A percentile compares a stretch with the other conserved stretches of the same genome.
phyloP scores from a whole-genome alignment of 2,329 filamentous ascomycete genomes.

The Talaromyces sp. region DNA sequence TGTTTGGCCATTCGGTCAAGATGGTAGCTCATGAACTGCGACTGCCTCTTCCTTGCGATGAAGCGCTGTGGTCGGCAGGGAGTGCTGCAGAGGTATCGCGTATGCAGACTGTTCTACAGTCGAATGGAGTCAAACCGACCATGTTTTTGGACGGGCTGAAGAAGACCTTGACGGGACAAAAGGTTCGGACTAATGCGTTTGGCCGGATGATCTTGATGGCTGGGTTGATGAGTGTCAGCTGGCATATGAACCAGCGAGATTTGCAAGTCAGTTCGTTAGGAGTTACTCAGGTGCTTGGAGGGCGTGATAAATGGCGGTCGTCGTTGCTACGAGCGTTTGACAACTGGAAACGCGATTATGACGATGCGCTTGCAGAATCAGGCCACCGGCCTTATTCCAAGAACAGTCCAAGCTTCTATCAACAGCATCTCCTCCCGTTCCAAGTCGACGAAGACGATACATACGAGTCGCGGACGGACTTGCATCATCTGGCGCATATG shows the following conservation, averaged over 20 bases:
- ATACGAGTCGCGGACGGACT: slow-evolving; percentile 82
- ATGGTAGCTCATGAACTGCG: slow-evolving; percentile 98
- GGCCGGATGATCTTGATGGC: slow-evolving; percentile 93
- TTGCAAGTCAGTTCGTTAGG: slow-evolving; percentile 86
- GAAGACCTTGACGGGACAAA: slow-evolving; percentile 78
- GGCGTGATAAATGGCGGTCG: slow-evolving; percentile 85
- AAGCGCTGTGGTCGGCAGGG: slow-evolving; percentile 85
- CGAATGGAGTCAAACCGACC: slow-evolving; percentile 78
- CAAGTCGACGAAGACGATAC: slow-evolving; percentile 64
- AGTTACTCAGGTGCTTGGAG: slow-evolving; percentile 75
- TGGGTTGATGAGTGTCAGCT: slow-evolving; percentile 86
- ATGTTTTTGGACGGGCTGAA: slow-evolving; percentile 91
- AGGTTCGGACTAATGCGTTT: slow-evolving; percentile 88
- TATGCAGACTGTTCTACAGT: slow-evolving; percentile 75
- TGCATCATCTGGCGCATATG: slow-evolving; percentile 95
- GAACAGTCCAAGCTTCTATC: slow-evolving; percentile 22
- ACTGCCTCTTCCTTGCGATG: slow-evolving; percentile 86
- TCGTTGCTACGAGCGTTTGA: slow-evolving; percentile 86
- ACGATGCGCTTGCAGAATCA: slow-evolving; percentile 68
- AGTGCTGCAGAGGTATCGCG: slow-evolving; percentile 83
- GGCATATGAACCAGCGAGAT: slow-evolving; percentile 97
- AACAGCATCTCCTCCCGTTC: slow-evolving; percentile 27
- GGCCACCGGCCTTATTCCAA: slow-evolving; percentile 27
- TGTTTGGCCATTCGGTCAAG: slow-evolving; percentile 95
- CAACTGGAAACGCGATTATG: slow-evolving; percentile 89